These are phyloP conservation scores for Zygotorulaspora sp. DNA, from an alignment of 805 yeast species.

Conservation along the genomic window DNA sequence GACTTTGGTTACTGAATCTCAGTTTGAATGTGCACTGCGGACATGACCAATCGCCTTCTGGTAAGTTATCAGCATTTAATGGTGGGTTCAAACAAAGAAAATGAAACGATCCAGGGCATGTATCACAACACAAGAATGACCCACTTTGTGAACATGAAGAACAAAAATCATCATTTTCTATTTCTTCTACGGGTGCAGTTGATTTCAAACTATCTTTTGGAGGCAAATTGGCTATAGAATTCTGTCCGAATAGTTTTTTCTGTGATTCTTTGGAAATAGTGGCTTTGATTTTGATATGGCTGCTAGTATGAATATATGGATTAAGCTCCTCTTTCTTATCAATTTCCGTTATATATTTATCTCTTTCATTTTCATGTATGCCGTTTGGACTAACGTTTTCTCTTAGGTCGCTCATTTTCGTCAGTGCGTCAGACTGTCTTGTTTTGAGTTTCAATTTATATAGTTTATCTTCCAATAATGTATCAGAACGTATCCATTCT, in stretches of 20 bases:
- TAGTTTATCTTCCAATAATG: conserved; percentile 6
- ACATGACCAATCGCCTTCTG: conserved; percentile 90
- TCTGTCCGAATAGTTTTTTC: conserved; percentile 45
- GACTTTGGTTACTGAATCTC: conserved; percentile 29
- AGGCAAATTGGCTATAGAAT: conserved; percentile 23
- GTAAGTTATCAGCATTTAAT: conserved; percentile 61
- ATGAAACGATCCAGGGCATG: conserved; percentile 89
- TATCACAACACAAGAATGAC: conserved; percentile 85
- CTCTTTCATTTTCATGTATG: conserved; percentile 16
- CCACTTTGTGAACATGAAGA: conserved; percentile 89
- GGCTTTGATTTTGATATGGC: conserved; percentile 17
- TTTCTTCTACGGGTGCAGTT: conserved; percentile 34
- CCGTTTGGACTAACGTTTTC: conserved; percentile 18
- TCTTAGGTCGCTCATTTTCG: conserved; percentile 33
- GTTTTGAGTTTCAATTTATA: conserved; percentile 33
- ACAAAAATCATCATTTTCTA: conserved; percentile 80
- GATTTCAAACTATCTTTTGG: conserved; percentile 15
- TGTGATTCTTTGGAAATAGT: conserved; percentile 23
- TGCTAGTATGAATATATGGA: conserved; percentile 12
- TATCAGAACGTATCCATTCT: conserved; percentile 20
- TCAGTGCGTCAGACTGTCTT: conserved; percentile 33
- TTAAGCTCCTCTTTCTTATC: conserved; percentile 7
- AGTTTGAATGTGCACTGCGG: conserved; percentile 57
- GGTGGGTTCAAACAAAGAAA: conserved; percentile 92
- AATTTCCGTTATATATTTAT: conserved; percentile 2